Evolutionary conservation across 1,284 basidiomycete genomes (phyloP), one percentile per base, ranked within the genome.

Genomic region (Ustilago nuda): DNA sequence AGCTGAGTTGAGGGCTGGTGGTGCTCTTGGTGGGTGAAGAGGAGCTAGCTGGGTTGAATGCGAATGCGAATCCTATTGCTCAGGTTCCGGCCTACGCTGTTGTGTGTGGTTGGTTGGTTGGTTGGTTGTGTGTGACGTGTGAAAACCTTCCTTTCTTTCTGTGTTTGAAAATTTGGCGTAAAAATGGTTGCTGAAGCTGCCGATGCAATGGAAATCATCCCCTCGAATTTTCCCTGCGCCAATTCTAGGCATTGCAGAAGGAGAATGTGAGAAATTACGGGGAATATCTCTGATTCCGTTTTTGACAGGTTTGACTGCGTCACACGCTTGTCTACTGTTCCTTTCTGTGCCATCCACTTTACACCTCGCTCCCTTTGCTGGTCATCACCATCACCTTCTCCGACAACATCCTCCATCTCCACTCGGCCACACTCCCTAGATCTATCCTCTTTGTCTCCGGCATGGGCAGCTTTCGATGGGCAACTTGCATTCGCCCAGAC

Each of bases 131-230:
- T 53, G 48, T 36, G 33, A 35, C 35, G 53, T 36, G 53, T 55
- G 53, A 55, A 55, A 55, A 51, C 23, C 52, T 17, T 9, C 4
- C 17, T n/a, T 39, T 27, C 11, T 39, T 30, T 41, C 64, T 66
- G 64, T 50, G 46, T 56, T 52, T 61, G 59, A 67, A 61, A 37
- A 45, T 59, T 36, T 43, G 63, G 56, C 52, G 56, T 58, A 13
- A 30, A 32, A 39, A 45, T 53, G 41, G 39, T 15, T 13, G 39
- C 39, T 41, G 36, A 6, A 1, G 39, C 39, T 23, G n/a, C 4
- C 6, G n/a, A 54, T 57, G 62, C 62, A 53, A 39, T 11, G 55
- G 27, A 61, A 68, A 68, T 60, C 64, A 68, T n/a, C 4, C 32
- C n/a, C 39, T 41, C 15, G 13, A 37, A 27, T 27, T 41, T 41